phyloP scores from a whole-genome alignment of 371 early-diverging fungal species.

The Actinomortierella ambigua region DNA sequence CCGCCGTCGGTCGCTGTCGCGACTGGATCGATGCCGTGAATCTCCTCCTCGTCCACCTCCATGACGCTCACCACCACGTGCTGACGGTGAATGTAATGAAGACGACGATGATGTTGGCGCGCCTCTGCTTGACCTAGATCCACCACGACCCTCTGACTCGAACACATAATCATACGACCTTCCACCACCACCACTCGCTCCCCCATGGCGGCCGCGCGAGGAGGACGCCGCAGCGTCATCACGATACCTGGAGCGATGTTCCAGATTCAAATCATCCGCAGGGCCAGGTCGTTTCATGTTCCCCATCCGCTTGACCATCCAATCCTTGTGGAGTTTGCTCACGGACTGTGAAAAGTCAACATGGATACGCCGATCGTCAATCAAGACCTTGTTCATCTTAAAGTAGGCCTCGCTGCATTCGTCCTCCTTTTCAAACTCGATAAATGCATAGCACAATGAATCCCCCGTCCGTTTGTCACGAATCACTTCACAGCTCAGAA shows the following conservation, averaged over 20 bases:
- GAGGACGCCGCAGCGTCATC: conserved; percentile 5
- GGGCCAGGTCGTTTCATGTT: conserved; percentile 10
- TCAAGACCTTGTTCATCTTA: conserved; percentile 91
- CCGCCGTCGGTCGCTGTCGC: conserved; percentile 3
- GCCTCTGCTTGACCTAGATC: conserved; percentile 3
- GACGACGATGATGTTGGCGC: not conserved
- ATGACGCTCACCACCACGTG: conserved; percentile 10
- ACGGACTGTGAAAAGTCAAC: conserved; percentile 99
- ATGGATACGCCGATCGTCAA: conserved; percentile 96
- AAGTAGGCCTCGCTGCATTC: conserved; percentile 93
- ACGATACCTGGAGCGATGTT: conserved; percentile 38
- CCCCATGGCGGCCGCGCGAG: not conserved
- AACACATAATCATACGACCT: conserved; percentile 36
- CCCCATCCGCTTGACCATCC: conserved; percentile 60
- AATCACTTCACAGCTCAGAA: conserved; percentile 90
- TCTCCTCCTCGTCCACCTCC: conserved; percentile 12
- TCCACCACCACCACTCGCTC: conserved; percentile 4
- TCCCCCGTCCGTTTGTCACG: conserved; percentile 86
- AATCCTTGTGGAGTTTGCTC: conserved; percentile 78
- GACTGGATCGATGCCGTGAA: not conserved
- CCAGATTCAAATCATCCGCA: conserved; percentile 29
- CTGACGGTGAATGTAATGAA: not conserved
- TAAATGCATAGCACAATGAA: conserved; percentile 93
- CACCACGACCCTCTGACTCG: conserved; percentile 11
- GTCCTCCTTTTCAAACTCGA: conserved; percentile 91